Evolutionary conservation across 1,284 basidiomycete genomes (phyloP).

Genomic region (Peniophora sp.): DNA sequence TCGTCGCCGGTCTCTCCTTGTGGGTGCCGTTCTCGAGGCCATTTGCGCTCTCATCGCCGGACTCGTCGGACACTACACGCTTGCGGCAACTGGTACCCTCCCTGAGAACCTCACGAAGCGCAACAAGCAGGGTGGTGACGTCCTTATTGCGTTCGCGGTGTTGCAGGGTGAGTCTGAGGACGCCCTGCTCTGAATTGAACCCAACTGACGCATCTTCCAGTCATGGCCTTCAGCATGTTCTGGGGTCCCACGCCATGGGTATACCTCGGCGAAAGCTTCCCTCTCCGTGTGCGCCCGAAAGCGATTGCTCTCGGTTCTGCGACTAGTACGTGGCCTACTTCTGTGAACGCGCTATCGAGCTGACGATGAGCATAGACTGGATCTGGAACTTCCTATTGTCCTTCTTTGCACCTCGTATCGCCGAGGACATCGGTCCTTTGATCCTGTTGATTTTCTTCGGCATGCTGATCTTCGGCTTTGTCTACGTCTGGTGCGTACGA

Average conservation of each 20-base stretch:
- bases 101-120: conserved; percentile 37
- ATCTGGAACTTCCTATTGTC: conserved; percentile 70
- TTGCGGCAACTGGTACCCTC: conserved; percentile 47
- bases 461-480: conserved; percentile 61
- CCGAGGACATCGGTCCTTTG: conserved; percentile 61
- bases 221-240: conserved; percentile 65
- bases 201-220: conserved; percentile 13
- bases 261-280: conserved; percentile 56
- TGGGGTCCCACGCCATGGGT: conserved; percentile 71
- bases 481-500: conserved; percentile 44
- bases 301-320: conserved; percentile 66
- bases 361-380: conserved; percentile 32
- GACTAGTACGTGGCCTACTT: conserved; percentile 27
- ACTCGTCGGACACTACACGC: conserved; percentile 61
- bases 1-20: conserved; percentile 55
- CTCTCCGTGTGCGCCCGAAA: conserved; percentile 71
- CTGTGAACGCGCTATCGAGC: not conserved
- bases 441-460: conserved; percentile 74
- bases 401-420: conserved; percentile 65
- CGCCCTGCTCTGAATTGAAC: too few species aligned
- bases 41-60: conserved; percentile 60
- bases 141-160: conserved; percentile 69
- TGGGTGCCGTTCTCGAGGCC: conserved; percentile 59
- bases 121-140: conserved; percentile 54
- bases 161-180: conserved; percentile 32